Evolutionary conservation across 176 grass and related monocot genomes (phyloP).

Genomic region (Phoenix roebelenii): DNA sequence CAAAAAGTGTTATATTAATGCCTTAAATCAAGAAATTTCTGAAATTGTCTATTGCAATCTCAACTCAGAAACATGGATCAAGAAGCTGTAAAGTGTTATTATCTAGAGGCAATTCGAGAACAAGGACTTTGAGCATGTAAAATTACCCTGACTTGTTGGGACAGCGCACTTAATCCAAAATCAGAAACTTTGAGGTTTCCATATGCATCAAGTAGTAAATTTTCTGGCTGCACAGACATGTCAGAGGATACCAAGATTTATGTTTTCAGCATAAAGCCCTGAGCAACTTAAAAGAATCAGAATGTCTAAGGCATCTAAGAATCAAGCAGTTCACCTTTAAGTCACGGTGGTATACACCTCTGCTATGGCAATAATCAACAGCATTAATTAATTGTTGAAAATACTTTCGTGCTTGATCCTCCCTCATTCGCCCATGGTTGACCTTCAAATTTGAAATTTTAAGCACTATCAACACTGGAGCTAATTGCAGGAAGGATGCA

Average conservation of each 20-base stretch:
- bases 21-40: too few species aligned
- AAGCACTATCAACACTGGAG: constrained; percentile 3
- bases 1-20: too few species aligned
- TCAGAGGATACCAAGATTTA: constrained; percentile 22
- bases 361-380: constrained; percentile 96
- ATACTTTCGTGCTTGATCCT: constrained; percentile 85
- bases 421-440: constrained; percentile 86
- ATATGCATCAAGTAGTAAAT: constrained; percentile 73
- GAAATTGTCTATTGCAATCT: too few species aligned
- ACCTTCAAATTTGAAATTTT: constrained; percentile 33
- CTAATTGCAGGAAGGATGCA: constrained; percentile 8
- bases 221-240: constrained; percentile 62
- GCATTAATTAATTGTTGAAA: constrained; percentile 94
- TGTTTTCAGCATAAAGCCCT: constrained; percentile 7
- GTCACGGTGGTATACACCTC: constrained; percentile 95
- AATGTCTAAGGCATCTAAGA: neutral
- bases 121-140: neutral
- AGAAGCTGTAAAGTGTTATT: too few species aligned
- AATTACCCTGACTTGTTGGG: constrained; percentile 82
- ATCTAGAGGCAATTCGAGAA: too few species aligned
- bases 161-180: constrained; percentile 94
- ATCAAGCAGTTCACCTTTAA: constrained; percentile 52
- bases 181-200: constrained; percentile 96
- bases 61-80: too few species aligned
- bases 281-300: neutral